phyloP scores from a whole-genome alignment of 352 stramenopile species.

The Pythium apleroticum region DNA sequence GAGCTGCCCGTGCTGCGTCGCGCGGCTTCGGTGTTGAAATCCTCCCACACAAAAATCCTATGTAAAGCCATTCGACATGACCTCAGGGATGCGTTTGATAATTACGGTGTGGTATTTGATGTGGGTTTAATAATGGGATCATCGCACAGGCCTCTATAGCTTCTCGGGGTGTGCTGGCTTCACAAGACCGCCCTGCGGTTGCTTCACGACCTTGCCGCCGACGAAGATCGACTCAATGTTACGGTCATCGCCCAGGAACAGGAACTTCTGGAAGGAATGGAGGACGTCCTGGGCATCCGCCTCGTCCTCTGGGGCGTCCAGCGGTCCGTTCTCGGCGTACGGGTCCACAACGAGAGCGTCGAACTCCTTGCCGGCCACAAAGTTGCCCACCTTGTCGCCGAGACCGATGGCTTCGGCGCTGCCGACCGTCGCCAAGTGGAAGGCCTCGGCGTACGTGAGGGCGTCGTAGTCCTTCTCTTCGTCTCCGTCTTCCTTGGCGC shows the following conservation, averaged over 20 bases:
- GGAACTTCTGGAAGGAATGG: constrained; percentile 89
- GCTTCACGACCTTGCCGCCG: constrained; percentile 54
- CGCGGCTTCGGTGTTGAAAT: background rate
- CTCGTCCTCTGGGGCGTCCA: constrained; percentile 59
- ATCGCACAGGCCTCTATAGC: background rate
- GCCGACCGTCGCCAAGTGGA: constrained; percentile 90
- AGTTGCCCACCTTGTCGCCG: constrained; percentile 85
- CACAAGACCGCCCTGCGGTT: background rate
- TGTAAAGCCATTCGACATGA: constrained; percentile 8
- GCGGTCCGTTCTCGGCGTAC: constrained; percentile 49
- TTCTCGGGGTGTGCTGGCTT: background rate
- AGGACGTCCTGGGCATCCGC: constrained; percentile 49
- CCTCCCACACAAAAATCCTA: constrained; percentile 4
- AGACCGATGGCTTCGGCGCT: constrained; percentile 81
- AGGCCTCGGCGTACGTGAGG: constrained; percentile 81
- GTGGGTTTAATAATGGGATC: background rate
- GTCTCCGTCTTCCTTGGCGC: constrained; percentile 33
- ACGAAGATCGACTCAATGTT: constrained; percentile 91
- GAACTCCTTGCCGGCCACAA: constrained; percentile 87
- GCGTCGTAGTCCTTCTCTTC: constrained; percentile 31
- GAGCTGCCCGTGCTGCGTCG: background rate
- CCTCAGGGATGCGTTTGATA: constrained; percentile 2
- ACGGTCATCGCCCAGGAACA: constrained; percentile 90
- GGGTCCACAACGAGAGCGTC: constrained; percentile 89
- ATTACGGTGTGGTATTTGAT: constrained; percentile 1